Conservation (phyloP, 768 basidiomycete genomes). For the Calocera viscosa region DNA sequence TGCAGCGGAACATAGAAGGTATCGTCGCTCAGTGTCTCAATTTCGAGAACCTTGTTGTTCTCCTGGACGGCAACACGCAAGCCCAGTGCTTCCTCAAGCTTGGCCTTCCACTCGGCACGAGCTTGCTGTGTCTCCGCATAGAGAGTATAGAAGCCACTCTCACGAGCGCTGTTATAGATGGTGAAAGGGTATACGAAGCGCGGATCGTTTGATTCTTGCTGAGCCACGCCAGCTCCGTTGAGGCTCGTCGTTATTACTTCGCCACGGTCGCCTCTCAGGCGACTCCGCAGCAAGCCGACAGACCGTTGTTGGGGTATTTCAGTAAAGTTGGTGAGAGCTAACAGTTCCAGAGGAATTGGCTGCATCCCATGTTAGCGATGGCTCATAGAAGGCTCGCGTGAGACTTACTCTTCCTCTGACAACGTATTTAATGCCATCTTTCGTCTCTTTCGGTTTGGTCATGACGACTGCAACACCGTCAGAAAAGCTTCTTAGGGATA, state of each 20-base stretch:
- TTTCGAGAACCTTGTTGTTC: slow-evolving; percentile 84
- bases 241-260: slow-evolving; percentile 22
- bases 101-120: slow-evolving; percentile 77
- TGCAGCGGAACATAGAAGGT: slow-evolving; percentile 71
- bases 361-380: slow-evolving; percentile 24
- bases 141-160: slow-evolving; percentile 73
- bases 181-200: slow-evolving; percentile 78
- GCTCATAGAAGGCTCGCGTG: background rate
- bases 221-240: slow-evolving; percentile 23
- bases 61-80: slow-evolving; percentile 79
- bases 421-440: slow-evolving; percentile 60
- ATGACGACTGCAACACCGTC: slow-evolving; percentile 51
- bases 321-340: slow-evolving; percentile 72
- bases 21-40: slow-evolving; percentile 77
- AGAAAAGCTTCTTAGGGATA: slow-evolving; percentile 16
- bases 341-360: slow-evolving; percentile 87
- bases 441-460: slow-evolving; percentile 73
- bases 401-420: slow-evolving; percentile 63
- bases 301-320: slow-evolving; percentile 67
- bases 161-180: slow-evolving; percentile 75
- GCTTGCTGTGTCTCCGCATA: slow-evolving; percentile 71
- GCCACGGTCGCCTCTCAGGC: slow-evolving; percentile 36
- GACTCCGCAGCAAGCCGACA: slow-evolving; percentile 49
- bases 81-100: slow-evolving; percentile 77
- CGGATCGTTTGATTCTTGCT: slow-evolving; percentile 44